Evolutionary conservation across 441 rosid genomes (phyloP), one percentile per base, ranked within the genome.

Genomic region (Erodium moschatum): DNA sequence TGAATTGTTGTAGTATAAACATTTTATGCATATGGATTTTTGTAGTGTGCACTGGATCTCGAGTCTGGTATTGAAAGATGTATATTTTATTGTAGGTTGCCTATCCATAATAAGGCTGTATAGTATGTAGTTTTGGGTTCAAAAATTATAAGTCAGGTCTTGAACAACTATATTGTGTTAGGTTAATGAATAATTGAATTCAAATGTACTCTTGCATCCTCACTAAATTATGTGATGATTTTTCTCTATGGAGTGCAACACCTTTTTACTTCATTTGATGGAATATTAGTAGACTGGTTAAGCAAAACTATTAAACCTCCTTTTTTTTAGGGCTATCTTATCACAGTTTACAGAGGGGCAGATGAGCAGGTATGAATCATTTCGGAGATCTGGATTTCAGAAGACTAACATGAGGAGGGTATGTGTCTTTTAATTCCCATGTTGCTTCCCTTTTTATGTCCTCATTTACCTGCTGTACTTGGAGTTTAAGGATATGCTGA

Each of bases 381-480:
- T 88, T 27, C 81, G 97, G 64, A 91, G 97, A 78, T 91, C 97
- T 68, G 98, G 97, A 24, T 85, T 94, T 80, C 97, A 91, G 74
- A 94, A 82, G 79, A 74, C 96, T 65, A 88, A 82, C 79, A 94
- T 92, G 97, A 87, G 80, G 82, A 88, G 86, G 88, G 96, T 89
- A 84, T 40, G 46, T 11, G 8, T 40, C 46, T 40, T 40, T 2
- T 24, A 24, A 24, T 24, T 24, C 2, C 27, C 27, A 24, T 24
- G 27, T 24, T 24, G 27, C 27, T 24, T 24, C 27, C 27, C 8
- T 40, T 40, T 40, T 40, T 40, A 6, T 40, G 1, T 6, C 46
- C 46, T 6, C 11, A 8, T 40, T 40, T 40, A 40, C 46, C 11
- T 40, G 11, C 11, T 40, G 46, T 11, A 40, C 1, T 40, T 5